Base-by-base conservation (phyloP, 495 filamentous ascomycete species). In the Thermochaetoides thermophila region DNA sequence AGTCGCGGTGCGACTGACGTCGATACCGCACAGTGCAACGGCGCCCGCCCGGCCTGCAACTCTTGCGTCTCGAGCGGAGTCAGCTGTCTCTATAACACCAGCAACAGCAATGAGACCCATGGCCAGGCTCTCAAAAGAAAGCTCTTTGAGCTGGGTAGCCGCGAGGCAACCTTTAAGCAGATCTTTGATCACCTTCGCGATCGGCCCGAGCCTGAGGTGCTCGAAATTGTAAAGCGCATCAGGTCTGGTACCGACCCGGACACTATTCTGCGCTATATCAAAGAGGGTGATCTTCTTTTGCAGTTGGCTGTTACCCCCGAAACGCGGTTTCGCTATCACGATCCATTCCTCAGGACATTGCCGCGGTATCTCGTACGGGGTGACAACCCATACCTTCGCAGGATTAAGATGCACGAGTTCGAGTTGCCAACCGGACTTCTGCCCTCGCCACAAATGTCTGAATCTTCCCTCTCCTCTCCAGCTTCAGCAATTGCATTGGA, bases 11-110 rank as follows among this genome's bases (percentile, higher is more conserved):
- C n/a, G n/a, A n/a, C n/a, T n/a, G n/a, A n/a, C n/a, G n/a, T n/a
- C n/a, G n/a, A n/a, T n/a, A n/a, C n/a, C n/a, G n/a, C n/a, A 26
- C 22, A 59, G 56, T 59, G 56, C 30, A 45, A 53, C 31, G 56
- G 49, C 27, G 38, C 42, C 12, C 42, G 54, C 17, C 56, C 56
- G 3, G 42, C 27, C 17, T 59, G 56, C 29, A 35, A 36, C 9
- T 40, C 46, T 8, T 59, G 56, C 28, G 15, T 38, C 2, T 38
- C 43, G 15, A 42, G 44, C 15, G 40, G 32, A 4, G 42, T 37
- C n/a, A 48, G 50, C 7, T 60, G 56, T 29, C 35, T 37, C 31
- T 60, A 27, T 12, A 12, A 50, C 34, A 48, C 52, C 28, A 48
- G 48, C 5, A 44, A 43, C 25, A 48, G 46, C 3, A 33, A 46